Evolutionary conservation across 108 stramenopile genomes (phyloP), one percentile per base, ranked within the genome.

Genomic region (Cyclostephanos tholiformis): DNA sequence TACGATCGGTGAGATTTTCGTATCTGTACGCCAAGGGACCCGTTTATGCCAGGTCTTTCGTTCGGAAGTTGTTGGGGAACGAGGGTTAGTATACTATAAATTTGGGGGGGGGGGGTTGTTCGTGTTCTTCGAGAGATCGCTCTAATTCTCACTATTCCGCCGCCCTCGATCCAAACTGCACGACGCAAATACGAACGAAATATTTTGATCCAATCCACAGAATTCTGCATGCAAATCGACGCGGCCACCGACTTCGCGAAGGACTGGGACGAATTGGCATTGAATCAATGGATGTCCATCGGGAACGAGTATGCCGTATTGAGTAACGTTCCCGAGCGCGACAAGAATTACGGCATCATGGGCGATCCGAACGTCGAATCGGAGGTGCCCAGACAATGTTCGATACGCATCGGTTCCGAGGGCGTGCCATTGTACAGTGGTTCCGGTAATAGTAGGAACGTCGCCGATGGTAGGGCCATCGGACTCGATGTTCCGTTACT

Each of bases 161-260:
- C n/a, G n/a, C n/a, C n/a, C n/a, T n/a, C n/a, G n/a, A n/a, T n/a
- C n/a, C n/a, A n/a, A n/a, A n/a, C n/a, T n/a, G n/a, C n/a, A n/a
- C n/a, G n/a, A n/a, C n/a, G n/a, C n/a, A n/a, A n/a, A n/a, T n/a
- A n/a, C n/a, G n/a, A n/a, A n/a, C n/a, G n/a, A n/a, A n/a, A n/a
- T n/a, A n/a, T n/a, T n/a, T n/a, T n/a, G n/a, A n/a, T n/a, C n/a
- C n/a, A n/a, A n/a, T n/a, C n/a, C n/a, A n/a, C 53, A 56, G 96
- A 99, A 75, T 99, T 96, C 74, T 99, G 97, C 88, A 91, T 99
- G 92, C 95, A 97, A 79, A 91, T 94, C 49, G 97, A 97, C 90
- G 86, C 97, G 4, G 96, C 97, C 69, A 90, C 87, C 51, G 83
- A 89, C 57, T 95, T 99, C 69, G 80, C 79, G 5, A 50, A 85